Evolutionary conservation across 2,329 filamentous ascomycete species (phyloP).

Genomic region (Beauveria rudraprayagi): DNA sequence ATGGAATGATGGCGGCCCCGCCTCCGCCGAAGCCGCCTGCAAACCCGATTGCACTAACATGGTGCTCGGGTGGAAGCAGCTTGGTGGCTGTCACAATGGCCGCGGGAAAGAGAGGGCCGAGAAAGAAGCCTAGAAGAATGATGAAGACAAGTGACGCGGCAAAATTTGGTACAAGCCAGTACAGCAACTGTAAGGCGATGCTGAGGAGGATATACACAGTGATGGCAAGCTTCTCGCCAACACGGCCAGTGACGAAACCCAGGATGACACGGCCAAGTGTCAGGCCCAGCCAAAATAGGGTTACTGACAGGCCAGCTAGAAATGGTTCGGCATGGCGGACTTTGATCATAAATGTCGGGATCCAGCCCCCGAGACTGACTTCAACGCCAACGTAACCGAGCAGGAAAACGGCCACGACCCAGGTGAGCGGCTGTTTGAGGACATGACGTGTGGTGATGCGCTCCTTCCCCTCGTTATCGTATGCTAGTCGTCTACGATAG

Average conservation of each 20-base stretch:
- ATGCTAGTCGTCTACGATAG: conserved; percentile 38
- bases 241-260: conserved; percentile 65
- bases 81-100: conserved; percentile 67
- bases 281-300: conserved; percentile 78
- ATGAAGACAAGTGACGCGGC: conserved; percentile 66
- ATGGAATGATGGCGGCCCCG: conserved; percentile 59
- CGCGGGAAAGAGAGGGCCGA: conserved; percentile 72
- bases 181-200: conserved; percentile 60
- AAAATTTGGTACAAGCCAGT: conserved; percentile 76
- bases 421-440: conserved; percentile 51
- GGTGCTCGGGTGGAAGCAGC: conserved; percentile 62
- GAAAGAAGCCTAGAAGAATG: conserved; percentile 66
- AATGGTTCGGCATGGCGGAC: conserved; percentile 63
- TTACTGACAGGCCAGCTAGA: conserved; percentile 65
- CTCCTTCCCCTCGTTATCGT: conserved; percentile 22
- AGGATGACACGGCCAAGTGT: conserved; percentile 65
- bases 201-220: conserved; percentile 54
- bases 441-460: conserved; percentile 38
- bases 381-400: conserved; percentile 74
- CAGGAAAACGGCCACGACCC: conserved; percentile 67
- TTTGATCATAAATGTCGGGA: conserved; percentile 79
- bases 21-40: conserved; percentile 68
- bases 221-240: conserved; percentile 64
- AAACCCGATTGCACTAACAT: conserved; percentile 76
- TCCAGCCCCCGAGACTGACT: conserved; percentile 68